Evolutionary conservation across 768 basidiomycete genomes (phyloP).

Genomic region (Boletellus ananas): DNA sequence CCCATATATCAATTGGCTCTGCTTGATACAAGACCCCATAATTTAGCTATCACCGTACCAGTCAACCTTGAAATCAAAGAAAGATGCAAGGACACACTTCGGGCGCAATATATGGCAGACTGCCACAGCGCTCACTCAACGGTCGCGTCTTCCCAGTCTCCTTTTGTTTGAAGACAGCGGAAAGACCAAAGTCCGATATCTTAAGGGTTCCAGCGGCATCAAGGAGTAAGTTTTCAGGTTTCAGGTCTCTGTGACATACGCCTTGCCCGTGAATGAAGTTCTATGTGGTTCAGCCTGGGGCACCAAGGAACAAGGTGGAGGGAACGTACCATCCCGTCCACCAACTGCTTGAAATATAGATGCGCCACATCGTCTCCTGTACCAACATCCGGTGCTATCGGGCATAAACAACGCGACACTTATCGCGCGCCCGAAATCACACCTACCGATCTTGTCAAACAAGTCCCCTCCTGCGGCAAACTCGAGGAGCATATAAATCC

Average conservation of each 20-base stretch:
- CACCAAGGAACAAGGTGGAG: neutral
- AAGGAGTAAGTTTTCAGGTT: conserved; percentile 93
- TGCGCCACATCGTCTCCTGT: conserved; percentile 85
- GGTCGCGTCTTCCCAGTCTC: conserved; percentile 70
- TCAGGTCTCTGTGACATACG: conserved; percentile 94
- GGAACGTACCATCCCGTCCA: conserved; percentile 70
- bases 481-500: conserved; percentile 90
- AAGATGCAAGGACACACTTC: conserved; percentile 53
- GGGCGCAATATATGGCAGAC: conserved; percentile 91
- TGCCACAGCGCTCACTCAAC: conserved; percentile 83
- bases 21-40: conserved; percentile 70
- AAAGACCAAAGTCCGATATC: conserved; percentile 93
- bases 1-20: conserved; percentile 96
- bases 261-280: conserved; percentile 84
- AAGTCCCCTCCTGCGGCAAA: conserved; percentile 91
- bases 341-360: conserved; percentile 82
- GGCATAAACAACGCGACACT: neutral
- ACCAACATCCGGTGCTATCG: conserved; percentile 83
- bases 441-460: conserved; percentile 96
- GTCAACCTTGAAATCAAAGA: neutral
- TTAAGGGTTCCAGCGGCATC: conserved; percentile 83
- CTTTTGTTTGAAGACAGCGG: conserved; percentile 84
- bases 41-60: conserved; percentile 49
- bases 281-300: conserved; percentile 35
- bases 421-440: neutral